phyloP scores from a whole-genome alignment of 176 grass and related monocot species.

The Oropetium thomaeum region DNA sequence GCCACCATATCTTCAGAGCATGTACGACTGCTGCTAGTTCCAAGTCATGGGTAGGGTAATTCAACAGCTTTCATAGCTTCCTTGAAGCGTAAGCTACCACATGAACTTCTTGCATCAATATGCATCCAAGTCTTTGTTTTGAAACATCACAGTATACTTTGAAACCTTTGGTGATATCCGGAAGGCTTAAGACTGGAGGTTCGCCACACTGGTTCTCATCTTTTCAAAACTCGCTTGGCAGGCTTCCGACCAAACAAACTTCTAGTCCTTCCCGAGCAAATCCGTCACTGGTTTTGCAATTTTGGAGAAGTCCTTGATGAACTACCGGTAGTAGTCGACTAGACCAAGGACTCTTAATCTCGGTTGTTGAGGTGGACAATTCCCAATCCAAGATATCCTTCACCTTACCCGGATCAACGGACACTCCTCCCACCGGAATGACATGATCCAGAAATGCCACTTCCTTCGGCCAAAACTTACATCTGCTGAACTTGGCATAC shows the following conservation, averaged over 20 bases:
- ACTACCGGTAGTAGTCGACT: background rate
- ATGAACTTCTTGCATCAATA: background rate
- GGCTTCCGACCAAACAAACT: background rate
- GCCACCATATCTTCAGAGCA: background rate
- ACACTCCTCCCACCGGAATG: too few species aligned
- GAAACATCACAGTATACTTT: background rate
- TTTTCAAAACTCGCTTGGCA: background rate
- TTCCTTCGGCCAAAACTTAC: background rate
- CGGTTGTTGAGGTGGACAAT: too few species aligned
- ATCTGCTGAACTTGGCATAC: background rate
- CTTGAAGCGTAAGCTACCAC: background rate
- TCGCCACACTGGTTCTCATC: background rate
- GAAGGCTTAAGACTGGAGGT: background rate
- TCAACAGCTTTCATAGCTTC: accelerated
- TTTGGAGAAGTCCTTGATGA: background rate
- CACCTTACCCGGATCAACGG: too few species aligned
- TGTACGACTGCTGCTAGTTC: background rate
- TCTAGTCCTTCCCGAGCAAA: background rate
- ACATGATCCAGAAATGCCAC: too few species aligned
- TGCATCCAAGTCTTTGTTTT: background rate
- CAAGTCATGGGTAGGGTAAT: background rate
- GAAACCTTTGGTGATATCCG: background rate
- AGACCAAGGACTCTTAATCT: background rate
- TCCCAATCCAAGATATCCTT: too few species aligned
- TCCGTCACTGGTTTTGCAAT: background rate